These are phyloP conservation scores for Scytalidium lignicola DNA, from an alignment of 2,329 filamentous ascomycete species.

Conservation along the genomic window DNA sequence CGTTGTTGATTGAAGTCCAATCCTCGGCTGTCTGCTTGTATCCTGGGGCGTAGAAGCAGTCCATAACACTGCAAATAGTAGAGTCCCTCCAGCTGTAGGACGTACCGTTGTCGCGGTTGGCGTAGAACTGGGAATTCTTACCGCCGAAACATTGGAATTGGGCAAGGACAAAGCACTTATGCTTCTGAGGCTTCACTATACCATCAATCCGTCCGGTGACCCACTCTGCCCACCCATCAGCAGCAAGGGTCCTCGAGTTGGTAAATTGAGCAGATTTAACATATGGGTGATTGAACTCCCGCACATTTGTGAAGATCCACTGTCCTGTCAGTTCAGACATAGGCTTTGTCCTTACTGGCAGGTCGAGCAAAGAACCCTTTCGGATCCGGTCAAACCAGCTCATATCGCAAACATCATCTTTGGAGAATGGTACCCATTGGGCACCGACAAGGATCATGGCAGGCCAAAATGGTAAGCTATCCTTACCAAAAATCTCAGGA, in stretches of 20 bases:
- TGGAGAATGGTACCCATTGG: constrained; percentile 40
- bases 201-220: constrained; percentile 32
- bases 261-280: constrained; percentile 42
- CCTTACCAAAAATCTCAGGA: constrained; percentile 7
- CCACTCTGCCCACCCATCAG: constrained; percentile 36
- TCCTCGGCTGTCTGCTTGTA: constrained; percentile 30
- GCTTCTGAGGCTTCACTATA: constrained; percentile 30
- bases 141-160: constrained; percentile 43
- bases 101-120: constrained; percentile 39
- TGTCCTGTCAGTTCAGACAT: constrained; percentile 40
- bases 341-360: constrained; percentile 30
- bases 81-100: constrained; percentile 44
- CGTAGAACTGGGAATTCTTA: constrained; percentile 34
- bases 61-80: constrained; percentile 33
- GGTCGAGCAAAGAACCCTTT: constrained; percentile 24
- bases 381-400: constrained; percentile 35
- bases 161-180: constrained; percentile 37
- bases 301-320: constrained; percentile 41
- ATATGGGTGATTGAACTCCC: constrained; percentile 44
- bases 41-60: constrained; percentile 38
- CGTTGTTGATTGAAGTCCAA: constrained; percentile 40
- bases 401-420: constrained; percentile 30
- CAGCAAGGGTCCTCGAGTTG: constrained; percentile 34
- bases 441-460: constrained; percentile 41
- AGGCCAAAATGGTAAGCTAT: constrained; percentile 27